Evolutionary conservation across 148 eudicot species (phyloP).

Genomic region (Persicaria tinctoria): DNA sequence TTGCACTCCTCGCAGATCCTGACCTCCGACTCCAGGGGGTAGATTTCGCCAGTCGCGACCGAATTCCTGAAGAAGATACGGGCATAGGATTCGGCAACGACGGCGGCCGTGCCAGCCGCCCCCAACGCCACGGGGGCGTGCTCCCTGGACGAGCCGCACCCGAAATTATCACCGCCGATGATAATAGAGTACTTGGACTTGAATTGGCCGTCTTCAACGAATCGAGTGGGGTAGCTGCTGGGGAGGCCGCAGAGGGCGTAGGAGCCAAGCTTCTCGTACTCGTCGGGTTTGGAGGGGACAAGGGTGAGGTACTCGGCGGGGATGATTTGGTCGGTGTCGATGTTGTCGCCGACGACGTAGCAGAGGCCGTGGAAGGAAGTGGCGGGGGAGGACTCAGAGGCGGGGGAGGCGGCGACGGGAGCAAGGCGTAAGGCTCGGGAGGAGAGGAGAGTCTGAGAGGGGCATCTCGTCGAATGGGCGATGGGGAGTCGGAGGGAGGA

Average conservation of each 20-base stretch:
- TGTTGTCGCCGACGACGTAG: constrained; percentile 91
- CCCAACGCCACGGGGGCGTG: constrained; percentile 93
- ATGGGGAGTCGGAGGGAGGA: constrained; percentile 24
- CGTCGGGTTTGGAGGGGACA: constrained; percentile 90
- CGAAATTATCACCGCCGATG: constrained; percentile 79
- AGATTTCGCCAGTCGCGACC: constrained; percentile 73
- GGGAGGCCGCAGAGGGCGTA: constrained; percentile 71
- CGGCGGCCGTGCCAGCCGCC: constrained; percentile 64
- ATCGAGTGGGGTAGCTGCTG: constrained; percentile 39
- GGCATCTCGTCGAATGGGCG: constrained; percentile 23
- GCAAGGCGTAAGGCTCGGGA: constrained; percentile 11
- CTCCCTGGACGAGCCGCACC: constrained; percentile 88
- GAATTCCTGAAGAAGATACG: constrained; percentile 88
- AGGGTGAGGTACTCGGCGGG: constrained; percentile 92
- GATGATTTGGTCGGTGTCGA: constrained; percentile 98
- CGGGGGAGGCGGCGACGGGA: constrained; percentile 18
- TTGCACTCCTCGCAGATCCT: constrained; percentile 78
- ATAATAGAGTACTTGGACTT: constrained; percentile 55
- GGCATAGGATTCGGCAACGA: constrained; percentile 94
- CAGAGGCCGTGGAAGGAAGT: constrained; percentile 75
- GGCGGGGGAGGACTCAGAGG: constrained; percentile 21
- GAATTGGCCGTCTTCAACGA: constrained; percentile 37
- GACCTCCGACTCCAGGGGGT: constrained; percentile 68
- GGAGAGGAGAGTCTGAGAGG: constrained; percentile 19
- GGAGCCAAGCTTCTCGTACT: constrained; percentile 78